Conservation (phyloP, 1,139 yeast species). For the Pichia sp. region DNA sequence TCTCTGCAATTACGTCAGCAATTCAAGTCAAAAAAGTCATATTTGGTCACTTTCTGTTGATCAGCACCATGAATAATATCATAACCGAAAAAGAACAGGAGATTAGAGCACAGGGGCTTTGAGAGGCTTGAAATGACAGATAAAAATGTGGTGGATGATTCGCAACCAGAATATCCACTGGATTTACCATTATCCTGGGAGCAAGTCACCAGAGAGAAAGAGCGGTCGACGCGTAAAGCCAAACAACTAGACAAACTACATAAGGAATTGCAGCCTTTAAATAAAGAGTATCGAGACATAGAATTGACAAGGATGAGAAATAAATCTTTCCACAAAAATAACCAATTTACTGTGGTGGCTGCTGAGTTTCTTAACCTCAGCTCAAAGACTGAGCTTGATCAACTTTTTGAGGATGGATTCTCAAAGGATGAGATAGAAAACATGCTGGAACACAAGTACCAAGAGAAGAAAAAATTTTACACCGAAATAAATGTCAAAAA, state of each 20-base stretch:
- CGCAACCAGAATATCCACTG: constrained; percentile 16
- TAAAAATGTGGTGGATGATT: constrained; percentile 12
- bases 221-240: constrained; percentile 15
- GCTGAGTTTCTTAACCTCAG: constrained; percentile 31
- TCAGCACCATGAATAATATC: not conserved
- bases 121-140: not conserved
- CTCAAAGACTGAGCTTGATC: constrained; percentile 26
- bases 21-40: not conserved
- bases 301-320: constrained; percentile 22
- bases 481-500: constrained; percentile 24
- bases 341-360: constrained; percentile 32
- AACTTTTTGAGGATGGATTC: constrained; percentile 20
- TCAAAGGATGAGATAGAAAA: constrained; percentile 27
- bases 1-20: not conserved
- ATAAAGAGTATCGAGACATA: constrained; percentile 19
- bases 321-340: constrained; percentile 30
- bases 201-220: constrained; percentile 13
- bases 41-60: not conserved
- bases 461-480: constrained; percentile 26
- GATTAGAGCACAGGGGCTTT: not conserved
- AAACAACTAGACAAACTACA: constrained; percentile 13
- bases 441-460: constrained; percentile 31
- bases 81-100: not conserved
- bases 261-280: constrained; percentile 21
- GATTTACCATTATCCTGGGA: constrained; percentile 23